Base-by-base conservation (phyloP, 2,329 filamentous ascomycete species). In the Penicillium expansum region DNA sequence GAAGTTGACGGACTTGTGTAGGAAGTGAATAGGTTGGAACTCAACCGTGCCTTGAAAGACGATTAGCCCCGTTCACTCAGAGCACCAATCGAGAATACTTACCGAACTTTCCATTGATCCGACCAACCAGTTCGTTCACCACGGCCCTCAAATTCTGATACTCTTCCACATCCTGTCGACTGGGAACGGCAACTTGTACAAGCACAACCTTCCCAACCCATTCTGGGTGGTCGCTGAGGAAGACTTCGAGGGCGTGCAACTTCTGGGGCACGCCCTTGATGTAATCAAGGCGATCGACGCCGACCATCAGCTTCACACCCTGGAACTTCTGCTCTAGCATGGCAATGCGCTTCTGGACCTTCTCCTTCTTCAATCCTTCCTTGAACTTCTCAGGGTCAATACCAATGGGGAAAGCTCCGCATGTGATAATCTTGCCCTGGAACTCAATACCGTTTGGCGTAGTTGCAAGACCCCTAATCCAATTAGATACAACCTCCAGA, bases 231-330 rank as follows among this genome's bases (percentile, higher is more conserved):
- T 97, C 93, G 0, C 92, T 96, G 32, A 99, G 80, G 79, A 99
- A 97, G 4, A 97, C 91, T 74, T 99, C 94, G 41, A 97, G 85
- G 2, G 94, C 93, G 70, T 97, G 94, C 10, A 99, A 81, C 75
- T 99, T 99, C 76, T 99, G 94, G 0, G 94, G 94, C 10, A 99
- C 92, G 61, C 94, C 94, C 78, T 97, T 97, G 85, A 97, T 97
- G 77, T 99, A 97, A 76, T 99, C 94, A 49, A 97, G 83, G 48
- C 94, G 90, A 74, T 99, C 94, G 50, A 97, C 94, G 61, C 94
- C 93, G 37, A 97, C 93, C 67, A 99, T 96, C 62, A 97, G 84
- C 79, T 97, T 97, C 67, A 96, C 91, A 45, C 92, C 93, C 64
- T 96, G 89, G 70, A 97, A 99, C 76, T 96, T 97, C 71, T 89